Conservation (phyloP, 352 stramenopile species). For the Phytophthora rubi region DNA sequence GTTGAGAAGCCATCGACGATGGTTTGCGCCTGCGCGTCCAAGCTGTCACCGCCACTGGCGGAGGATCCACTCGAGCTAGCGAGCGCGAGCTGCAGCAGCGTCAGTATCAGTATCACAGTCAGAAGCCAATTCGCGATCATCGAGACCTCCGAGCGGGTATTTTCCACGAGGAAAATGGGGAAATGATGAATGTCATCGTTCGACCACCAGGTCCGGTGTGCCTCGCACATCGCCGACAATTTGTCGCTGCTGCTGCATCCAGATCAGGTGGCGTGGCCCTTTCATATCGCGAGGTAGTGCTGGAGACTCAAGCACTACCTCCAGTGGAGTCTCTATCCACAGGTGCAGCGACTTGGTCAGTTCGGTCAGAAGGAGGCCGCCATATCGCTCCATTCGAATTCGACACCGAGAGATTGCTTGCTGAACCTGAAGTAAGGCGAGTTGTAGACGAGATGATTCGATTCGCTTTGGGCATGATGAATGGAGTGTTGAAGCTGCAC, state of each 20-base stretch:
- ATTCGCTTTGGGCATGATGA: neutral
- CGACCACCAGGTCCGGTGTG: neutral
- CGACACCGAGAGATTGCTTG: neutral
- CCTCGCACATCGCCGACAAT: slow-evolving; percentile 3
- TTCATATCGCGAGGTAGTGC: neutral
- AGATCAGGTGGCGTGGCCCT: neutral
- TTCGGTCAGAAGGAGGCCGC: neutral
- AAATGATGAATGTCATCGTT: slow-evolving; percentile 9
- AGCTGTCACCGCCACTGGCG: slow-evolving; percentile 4
- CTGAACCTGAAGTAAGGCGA: neutral
- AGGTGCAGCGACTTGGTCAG: slow-evolving; percentile 1
- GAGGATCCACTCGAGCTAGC: slow-evolving; percentile 4
- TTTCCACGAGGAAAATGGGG: slow-evolving; percentile 20
- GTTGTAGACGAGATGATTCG: slow-evolving; percentile 2
- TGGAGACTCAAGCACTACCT: neutral
- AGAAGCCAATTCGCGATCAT: slow-evolving; percentile 18
- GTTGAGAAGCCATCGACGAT: slow-evolving; percentile 35
- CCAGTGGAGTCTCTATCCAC: neutral
- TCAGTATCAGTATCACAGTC: neutral
- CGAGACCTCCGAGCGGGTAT: slow-evolving; percentile 2
- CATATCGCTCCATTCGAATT: neutral
- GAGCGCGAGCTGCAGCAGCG: slow-evolving; percentile 11
- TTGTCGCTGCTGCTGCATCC: slow-evolving; percentile 16
- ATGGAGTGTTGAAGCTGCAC: neutral
- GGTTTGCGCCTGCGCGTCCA: slow-evolving; percentile 23